Percentiles rank a stretch among this genome's conserved stretches.
Conservation (phyloP, 352 stramenopile species). For the Phytophthora pini region DNA sequence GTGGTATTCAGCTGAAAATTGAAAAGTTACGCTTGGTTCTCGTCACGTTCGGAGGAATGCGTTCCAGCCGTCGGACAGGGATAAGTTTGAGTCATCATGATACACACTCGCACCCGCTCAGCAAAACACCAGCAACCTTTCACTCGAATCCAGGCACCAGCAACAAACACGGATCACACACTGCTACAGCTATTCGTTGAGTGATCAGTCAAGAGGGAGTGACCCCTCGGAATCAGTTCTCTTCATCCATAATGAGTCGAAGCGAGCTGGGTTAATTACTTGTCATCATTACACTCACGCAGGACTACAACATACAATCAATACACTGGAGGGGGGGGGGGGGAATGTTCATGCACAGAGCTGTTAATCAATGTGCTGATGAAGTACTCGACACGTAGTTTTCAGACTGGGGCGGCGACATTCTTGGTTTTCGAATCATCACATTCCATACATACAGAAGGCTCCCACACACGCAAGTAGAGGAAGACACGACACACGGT, state of each 20-base stretch:
- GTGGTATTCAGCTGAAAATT: slow-evolving; percentile 81
- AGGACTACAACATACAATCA: slow-evolving; percentile 28
- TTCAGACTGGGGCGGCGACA: slow-evolving; percentile 92
- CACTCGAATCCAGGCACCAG: slow-evolving; percentile 25
- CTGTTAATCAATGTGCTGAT: slow-evolving; percentile 80
- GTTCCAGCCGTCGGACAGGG: slow-evolving; percentile 88
- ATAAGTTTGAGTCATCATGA: slow-evolving; percentile 90
- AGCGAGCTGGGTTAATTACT: slow-evolving; percentile 88
- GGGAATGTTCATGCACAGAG: slow-evolving; percentile 85
- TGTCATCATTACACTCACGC: slow-evolving; percentile 90
- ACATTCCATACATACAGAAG: slow-evolving; percentile 60
- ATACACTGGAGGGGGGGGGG: slow-evolving; percentile 41
- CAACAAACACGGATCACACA: slow-evolving; percentile 14
- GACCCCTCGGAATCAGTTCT: slow-evolving; percentile 90
- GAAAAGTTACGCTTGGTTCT: slow-evolving; percentile 92
- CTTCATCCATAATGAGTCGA: slow-evolving; percentile 88
- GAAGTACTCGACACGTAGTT: slow-evolving; percentile 84
- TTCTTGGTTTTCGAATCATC: slow-evolving; percentile 88
- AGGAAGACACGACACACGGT: neutral
- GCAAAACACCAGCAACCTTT: slow-evolving; percentile 15
- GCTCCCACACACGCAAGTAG: slow-evolving; percentile 18
- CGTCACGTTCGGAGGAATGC: slow-evolving; percentile 82
- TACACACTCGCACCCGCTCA: slow-evolving; percentile 40
- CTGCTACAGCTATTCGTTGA: slow-evolving; percentile 29
- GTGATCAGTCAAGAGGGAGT: slow-evolving; percentile 91